Base-by-base conservation (phyloP, 345 rosid genomes). In the Carallia pectinifolia region DNA sequence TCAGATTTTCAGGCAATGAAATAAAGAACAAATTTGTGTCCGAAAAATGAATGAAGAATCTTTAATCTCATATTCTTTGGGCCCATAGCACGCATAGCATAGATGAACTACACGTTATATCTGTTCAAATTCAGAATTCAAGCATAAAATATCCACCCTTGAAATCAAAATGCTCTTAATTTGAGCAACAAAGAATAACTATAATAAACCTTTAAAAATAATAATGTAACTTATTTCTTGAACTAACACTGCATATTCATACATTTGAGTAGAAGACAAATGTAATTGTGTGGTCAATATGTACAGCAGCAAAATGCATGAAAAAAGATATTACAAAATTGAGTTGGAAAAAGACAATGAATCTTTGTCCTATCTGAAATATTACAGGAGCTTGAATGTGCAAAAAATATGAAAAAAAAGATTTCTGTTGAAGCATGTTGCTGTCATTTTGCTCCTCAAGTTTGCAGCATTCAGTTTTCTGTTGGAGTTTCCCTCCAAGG, bases 271-370 rank as follows among this genome's bases (percentile, higher is more conserved):
- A 54, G 10, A 15, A 65, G 54, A 74, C 55, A 61, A 47, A 69
- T 74, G 39, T 37, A 66, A 30, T 38, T 77, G 73, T 77, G 68
- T 75, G 23, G 72, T 77, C 74, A 68, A 77, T 82, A 75, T 80
- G 77, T 80, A 80, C 78, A 81, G 67, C 13, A 63, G 70, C 65
- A 60, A 48, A 66, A 68, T 75, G 56, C 70, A 36, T 34, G 60
- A 53, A 53, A 53, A 47, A 77, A 65, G 64, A 81, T 0, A 81
- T 76, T 79, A 74, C 69, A 76, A 69, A 53, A 66, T 71, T 66
- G 64, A 64, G 67, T 10, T 31, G 39, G 19, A 61, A 29, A 66
- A 62, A 6, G 18, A 15, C 53, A 8, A 62, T 44, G 36, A 31
- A 44, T 48, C 56, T 38, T 68, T 40, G 61, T 71, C 66, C 62